A percentile compares a stretch with the other conserved stretches of the same genome.
These are phyloP conservation scores for Cylindrodendrum hubeiense DNA, from an alignment of 2,329 filamentous ascomycete species.

Conservation along the genomic window DNA sequence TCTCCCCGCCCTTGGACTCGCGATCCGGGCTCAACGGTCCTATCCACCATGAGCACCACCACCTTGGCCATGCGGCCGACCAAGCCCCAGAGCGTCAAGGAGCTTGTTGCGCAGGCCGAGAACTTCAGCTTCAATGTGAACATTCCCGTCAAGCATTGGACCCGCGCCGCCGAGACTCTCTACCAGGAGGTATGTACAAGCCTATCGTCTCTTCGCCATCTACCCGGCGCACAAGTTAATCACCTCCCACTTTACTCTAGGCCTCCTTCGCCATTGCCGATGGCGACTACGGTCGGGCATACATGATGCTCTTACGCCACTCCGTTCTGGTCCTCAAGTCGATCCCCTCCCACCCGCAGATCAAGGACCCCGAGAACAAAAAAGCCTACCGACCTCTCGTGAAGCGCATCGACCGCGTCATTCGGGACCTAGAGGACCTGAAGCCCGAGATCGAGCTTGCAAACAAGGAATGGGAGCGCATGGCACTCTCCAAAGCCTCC, in stretches of 20 bases:
- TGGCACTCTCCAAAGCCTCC: conserved; percentile 54
- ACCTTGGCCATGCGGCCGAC: conserved; percentile 50
- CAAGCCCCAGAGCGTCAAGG: conserved; percentile 76
- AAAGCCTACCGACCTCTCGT: conserved; percentile 69
- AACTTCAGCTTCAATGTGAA: conserved; percentile 84
- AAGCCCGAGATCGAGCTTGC: conserved; percentile 82
- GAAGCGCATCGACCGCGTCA: conserved; percentile 66
- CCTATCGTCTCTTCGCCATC: not conserved
- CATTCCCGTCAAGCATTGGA: conserved; percentile 84
- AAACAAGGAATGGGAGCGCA: conserved; percentile 75
- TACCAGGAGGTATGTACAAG: conserved; percentile 76
- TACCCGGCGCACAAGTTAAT: conserved; percentile 29
- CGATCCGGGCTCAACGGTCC: not conserved
- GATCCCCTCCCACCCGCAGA: conserved; percentile 81
- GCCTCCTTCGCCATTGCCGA: conserved; percentile 88
- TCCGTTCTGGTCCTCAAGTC: conserved; percentile 85
- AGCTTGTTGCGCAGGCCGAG: conserved; percentile 81
- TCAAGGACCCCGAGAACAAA: conserved; percentile 73
- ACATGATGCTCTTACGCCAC: conserved; percentile 91
- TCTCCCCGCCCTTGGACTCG: not conserved
- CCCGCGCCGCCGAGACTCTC: conserved; percentile 82
- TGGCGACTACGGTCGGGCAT: conserved; percentile 88
- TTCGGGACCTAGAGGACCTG: conserved; percentile 80
- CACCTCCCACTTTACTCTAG: conserved; percentile 57
- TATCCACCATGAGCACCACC: conserved; percentile 44